phyloP scores from a whole-genome alignment of 768 basidiomycete species.

The Phlebiopsis flavidoalba region DNA sequence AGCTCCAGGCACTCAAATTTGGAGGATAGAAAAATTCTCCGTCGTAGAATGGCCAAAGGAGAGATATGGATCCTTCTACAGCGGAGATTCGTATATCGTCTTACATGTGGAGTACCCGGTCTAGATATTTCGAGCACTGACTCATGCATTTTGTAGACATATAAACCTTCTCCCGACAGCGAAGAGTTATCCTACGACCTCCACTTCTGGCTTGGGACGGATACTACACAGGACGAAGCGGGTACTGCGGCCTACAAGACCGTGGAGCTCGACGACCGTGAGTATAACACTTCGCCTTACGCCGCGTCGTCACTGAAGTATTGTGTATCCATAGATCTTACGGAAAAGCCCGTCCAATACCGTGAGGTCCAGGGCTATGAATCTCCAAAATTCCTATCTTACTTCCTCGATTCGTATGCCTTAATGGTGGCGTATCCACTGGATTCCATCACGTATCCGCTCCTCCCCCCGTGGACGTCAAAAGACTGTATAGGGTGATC shows the following conservation, averaged over 20 bases:
- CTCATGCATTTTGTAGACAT: slow-evolving; percentile 40
- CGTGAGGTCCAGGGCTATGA: slow-evolving; percentile 59
- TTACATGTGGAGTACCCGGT: slow-evolving; percentile 41
- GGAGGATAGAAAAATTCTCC: slow-evolving; percentile 54
- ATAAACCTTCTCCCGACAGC: slow-evolving; percentile 45
- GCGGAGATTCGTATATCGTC: slow-evolving; percentile 64
- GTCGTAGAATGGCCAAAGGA: slow-evolving; percentile 51
- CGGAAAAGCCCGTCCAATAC: slow-evolving; percentile 53
- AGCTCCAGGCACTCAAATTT: slow-evolving; percentile 42
- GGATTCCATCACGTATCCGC: slow-evolving; percentile 47
- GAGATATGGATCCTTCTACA: slow-evolving; percentile 50
- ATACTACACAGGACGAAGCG: slow-evolving; percentile 56
- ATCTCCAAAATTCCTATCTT: slow-evolving; percentile 43
- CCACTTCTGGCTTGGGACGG: slow-evolving; percentile 61
- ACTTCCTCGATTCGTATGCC: slow-evolving; percentile 43
- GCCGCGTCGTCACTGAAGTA: background rate
- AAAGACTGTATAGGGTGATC: slow-evolving; percentile 47
- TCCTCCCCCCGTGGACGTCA: slow-evolving; percentile 37
- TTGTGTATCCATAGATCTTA: slow-evolving; percentile 36
- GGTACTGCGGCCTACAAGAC: slow-evolving; percentile 64
- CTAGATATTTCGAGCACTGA: background rate
- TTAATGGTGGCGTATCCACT: slow-evolving; percentile 45
- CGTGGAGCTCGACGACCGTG: slow-evolving; percentile 62
- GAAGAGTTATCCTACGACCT: slow-evolving; percentile 48
- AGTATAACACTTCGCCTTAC: slow-evolving; percentile 17